Conservation (phyloP, 306 rosid species). For the Cotoneaster glaucophyllus region DNA sequence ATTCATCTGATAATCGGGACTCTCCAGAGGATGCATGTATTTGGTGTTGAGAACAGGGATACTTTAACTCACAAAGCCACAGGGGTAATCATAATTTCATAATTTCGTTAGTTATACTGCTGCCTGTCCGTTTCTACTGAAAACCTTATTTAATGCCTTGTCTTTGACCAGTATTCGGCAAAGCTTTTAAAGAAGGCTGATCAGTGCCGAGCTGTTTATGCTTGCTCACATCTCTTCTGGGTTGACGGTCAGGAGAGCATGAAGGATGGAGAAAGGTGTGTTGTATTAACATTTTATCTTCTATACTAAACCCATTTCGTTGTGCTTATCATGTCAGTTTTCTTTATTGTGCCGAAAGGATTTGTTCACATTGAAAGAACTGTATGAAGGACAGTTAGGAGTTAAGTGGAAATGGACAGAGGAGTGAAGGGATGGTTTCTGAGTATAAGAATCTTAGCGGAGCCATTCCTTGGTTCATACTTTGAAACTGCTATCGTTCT, state of each 20-base stretch:
- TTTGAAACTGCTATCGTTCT: neutral
- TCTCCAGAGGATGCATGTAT: slow-evolving; percentile 97
- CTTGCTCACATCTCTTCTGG: slow-evolving; percentile 95
- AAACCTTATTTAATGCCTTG: slow-evolving; percentile 2
- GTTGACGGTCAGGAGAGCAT: slow-evolving; percentile 76
- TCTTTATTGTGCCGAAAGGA: neutral
- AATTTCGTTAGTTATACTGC: slow-evolving; percentile 10
- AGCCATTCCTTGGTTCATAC: neutral
- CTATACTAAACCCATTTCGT: neutral
- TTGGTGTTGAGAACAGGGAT: slow-evolving; percentile 97
- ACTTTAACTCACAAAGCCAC: slow-evolving; percentile 99
- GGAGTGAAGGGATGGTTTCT: neutral
- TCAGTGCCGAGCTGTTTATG: slow-evolving; percentile 91
- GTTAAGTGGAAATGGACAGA: neutral
- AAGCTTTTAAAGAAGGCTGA: slow-evolving; percentile 96
- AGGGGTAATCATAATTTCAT: slow-evolving; percentile 80
- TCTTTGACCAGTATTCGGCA: slow-evolving; percentile 67
- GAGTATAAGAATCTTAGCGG: neutral
- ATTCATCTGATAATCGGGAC: slow-evolving; percentile 93
- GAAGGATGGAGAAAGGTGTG: slow-evolving; percentile 98
- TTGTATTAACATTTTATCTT: slow-evolving; percentile 10
- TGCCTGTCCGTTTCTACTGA: neutral
- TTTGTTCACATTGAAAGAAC: neutral
- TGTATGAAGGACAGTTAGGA: neutral
- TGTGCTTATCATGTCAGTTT: neutral